Conservation (phyloP, 345 rosid species). For the Pistacia integerrima region DNA sequence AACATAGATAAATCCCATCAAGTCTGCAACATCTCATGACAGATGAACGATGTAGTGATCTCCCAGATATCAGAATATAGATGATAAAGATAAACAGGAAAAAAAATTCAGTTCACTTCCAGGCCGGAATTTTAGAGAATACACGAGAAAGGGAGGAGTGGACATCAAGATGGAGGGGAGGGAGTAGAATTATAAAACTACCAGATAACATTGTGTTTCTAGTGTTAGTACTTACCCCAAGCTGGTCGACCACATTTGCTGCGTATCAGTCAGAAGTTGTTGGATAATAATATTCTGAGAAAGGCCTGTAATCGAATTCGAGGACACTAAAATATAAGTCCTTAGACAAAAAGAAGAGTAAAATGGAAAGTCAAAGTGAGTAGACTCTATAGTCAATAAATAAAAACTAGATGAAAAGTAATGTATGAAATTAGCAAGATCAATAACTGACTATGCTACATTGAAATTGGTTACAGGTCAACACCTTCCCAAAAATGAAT, state of each 20-base stretch:
- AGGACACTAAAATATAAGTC: conserved; percentile 12
- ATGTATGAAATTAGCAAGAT: conserved; percentile 19
- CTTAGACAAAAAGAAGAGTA: not conserved
- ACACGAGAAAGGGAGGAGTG: no score
- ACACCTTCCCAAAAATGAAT: conserved; percentile 75
- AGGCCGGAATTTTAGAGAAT: no score
- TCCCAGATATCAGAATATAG: no score
- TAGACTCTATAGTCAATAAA: not conserved
- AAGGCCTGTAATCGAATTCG: conserved; percentile 51
- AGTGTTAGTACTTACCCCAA: conserved; percentile 54
- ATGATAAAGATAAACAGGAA: no score
- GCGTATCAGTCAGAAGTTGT: conserved; percentile 54
- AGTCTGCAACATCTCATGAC: conserved; percentile 14
- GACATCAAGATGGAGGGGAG: no score
- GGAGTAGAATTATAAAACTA: conserved; percentile 2
- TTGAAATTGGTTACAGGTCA: conserved; percentile 13
- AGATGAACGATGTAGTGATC: no score
- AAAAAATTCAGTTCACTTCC: no score
- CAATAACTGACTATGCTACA: not conserved
- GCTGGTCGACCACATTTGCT: conserved; percentile 59
- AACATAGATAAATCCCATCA: not conserved
- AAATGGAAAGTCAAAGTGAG: not conserved
- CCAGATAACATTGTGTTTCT: conserved; percentile 4
- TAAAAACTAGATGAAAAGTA: conserved; percentile 1
- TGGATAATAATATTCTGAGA: conserved; percentile 44